These are phyloP conservation scores for Annulohypoxylon stygium DNA, from an alignment of 495 filamentous ascomycete genomes.

Conservation along the genomic window DNA sequence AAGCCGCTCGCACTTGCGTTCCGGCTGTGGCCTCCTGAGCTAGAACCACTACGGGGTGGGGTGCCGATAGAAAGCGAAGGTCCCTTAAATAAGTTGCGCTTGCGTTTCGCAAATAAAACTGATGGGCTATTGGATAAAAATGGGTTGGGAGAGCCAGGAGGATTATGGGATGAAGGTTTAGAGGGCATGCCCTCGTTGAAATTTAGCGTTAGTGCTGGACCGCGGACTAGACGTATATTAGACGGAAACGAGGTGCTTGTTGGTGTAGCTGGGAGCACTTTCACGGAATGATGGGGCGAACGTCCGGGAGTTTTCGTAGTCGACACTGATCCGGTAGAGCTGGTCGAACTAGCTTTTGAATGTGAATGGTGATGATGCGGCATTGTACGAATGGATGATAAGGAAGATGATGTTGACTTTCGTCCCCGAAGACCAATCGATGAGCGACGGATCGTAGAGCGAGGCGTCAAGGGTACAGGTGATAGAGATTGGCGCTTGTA, in stretches of 20 bases:
- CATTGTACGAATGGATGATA: constrained; percentile 92
- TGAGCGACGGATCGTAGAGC: constrained; percentile 82
- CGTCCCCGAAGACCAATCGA: constrained; percentile 82
- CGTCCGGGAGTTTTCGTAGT: constrained; percentile 75
- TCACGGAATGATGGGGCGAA: constrained; percentile 89
- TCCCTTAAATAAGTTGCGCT: constrained; percentile 89
- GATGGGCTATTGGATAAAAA: constrained; percentile 65
- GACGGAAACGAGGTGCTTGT: constrained; percentile 83
- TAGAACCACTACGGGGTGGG: constrained; percentile 53
- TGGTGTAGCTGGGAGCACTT: constrained; percentile 93
- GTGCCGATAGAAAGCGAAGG: constrained; percentile 71
- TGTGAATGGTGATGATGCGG: constrained; percentile 94
- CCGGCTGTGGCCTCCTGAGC: constrained; percentile 61
- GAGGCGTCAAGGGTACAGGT: constrained; percentile 88
- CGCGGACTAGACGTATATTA: constrained; percentile 86
- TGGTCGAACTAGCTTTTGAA: constrained; percentile 94
- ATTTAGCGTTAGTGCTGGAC: constrained; percentile 57
- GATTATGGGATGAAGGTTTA: constrained; percentile 51
- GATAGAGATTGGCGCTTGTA: constrained; percentile 88
- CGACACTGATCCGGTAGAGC: constrained; percentile 80
- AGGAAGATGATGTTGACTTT: constrained; percentile 95
- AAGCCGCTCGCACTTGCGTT: constrained; percentile 67
- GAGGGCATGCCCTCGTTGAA: constrained; percentile 66
- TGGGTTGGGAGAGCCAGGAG: constrained; percentile 60
- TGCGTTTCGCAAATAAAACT: constrained; percentile 90